Evolutionary conservation across 495 filamentous ascomycete species (phyloP), one percentile per base, ranked within the genome.

Genomic region (Rhypophila decipiens): DNA sequence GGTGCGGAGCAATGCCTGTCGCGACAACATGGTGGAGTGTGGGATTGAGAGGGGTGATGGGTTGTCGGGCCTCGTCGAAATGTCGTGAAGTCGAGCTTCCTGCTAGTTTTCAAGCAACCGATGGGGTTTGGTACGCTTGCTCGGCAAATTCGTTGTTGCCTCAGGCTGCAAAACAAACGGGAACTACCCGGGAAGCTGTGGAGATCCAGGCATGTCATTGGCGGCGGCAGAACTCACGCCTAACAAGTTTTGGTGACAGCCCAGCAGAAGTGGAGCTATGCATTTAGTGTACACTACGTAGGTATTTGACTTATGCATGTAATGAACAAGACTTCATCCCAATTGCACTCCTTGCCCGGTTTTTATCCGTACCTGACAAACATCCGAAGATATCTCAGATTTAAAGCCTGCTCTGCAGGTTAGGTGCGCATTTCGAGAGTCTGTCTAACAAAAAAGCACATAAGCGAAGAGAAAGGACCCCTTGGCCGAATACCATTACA

Each of bases 1-100:
- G 55, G 77, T 71, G 67, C 76, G 76, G 51, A 74, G 67, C 62
- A 82, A 57, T 53, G 73, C 75, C 70, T 82, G 77, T 71, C 73
- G 69, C 59, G 79, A 78, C 67, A 81, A 59, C 82, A 85, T 85
- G 60, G 58, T 78, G 65, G 60, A 42, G 56, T 56, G 53, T 57
- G 58, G 63, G 52, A 61, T 49, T 55, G 46, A 46, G 50, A 53
- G 55, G 59, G 55, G 49, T 53, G 60, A 57, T 57, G 58, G 42
- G 37, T 31, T 7, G 27, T 13, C 20, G 60, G 51, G 56, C 61
- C 53, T 57, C n/a, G n/a, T n/a, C 52, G 60, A 58, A 51, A 52
- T 56, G 58, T 61, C 60, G 60, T 62, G 58, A 61, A 55, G 50
- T 52, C 50, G 46, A 62, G 54, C 58, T 58, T 55, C 50, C 53